These are phyloP conservation scores for Rosa hybrid DNA, from an alignment of 331 rosid species.

Conservation along the genomic window DNA sequence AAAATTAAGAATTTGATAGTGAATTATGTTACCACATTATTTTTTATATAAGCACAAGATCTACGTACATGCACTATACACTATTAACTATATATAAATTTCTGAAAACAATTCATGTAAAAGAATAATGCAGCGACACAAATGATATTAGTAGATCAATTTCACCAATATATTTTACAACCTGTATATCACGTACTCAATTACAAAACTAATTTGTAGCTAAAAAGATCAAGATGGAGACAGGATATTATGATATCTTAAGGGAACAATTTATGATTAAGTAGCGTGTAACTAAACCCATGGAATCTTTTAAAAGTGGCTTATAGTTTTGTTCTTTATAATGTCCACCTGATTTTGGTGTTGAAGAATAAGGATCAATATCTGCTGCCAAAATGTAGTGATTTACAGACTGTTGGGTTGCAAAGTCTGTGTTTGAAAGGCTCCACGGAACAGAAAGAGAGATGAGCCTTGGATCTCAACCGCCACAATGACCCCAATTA, in stretches of 20 bases:
- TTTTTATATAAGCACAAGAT: too few species aligned
- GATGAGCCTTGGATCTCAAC: background rate
- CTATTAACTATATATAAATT: too few species aligned
- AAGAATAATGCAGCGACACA: too few species aligned
- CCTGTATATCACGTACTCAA: background rate
- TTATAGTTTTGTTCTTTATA: background rate
- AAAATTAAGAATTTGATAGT: too few species aligned
- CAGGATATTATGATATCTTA: background rate
- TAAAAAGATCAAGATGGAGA: background rate
- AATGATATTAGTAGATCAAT: background rate
- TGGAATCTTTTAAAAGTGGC: background rate
- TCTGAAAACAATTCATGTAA: too few species aligned
- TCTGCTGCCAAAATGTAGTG: background rate
- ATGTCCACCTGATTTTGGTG: background rate
- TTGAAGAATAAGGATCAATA: slow-evolving; percentile 5
- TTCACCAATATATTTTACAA: background rate
- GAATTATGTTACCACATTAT: too few species aligned
- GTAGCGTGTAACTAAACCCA: slow-evolving; percentile 18
- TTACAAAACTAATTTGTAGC: background rate
- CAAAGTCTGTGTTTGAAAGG: slow-evolving; percentile 24
- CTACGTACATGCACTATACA: too few species aligned
- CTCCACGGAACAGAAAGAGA: slow-evolving; percentile 20
- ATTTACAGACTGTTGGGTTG: slow-evolving; percentile 8
- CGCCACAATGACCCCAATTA: background rate
- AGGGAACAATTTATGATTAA: background rate